Conservation (phyloP, 2,329 filamentous ascomycete species). For the Cercospora citrullina region DNA sequence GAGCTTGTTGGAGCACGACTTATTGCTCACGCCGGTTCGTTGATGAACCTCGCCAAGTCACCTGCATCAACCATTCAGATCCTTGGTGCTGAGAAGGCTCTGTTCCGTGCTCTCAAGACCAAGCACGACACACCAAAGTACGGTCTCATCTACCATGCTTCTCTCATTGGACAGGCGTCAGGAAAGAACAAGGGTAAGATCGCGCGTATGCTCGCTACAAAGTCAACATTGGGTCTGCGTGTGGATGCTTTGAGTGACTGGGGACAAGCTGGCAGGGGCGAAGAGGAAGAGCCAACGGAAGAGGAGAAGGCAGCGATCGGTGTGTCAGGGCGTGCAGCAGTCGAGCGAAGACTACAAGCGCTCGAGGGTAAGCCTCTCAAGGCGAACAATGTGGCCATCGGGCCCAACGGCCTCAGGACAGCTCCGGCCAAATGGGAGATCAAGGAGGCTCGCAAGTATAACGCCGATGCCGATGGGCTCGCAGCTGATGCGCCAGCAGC, state of each 20-base stretch:
- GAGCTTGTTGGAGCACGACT: conserved; percentile 92
- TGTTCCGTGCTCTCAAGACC: conserved; percentile 97
- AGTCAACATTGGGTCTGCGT: conserved; percentile 88
- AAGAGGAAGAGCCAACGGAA: conserved; percentile 65
- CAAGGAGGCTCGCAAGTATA: conserved; percentile 93
- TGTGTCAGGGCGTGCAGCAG: conserved; percentile 67
- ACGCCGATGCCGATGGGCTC: conserved; percentile 86
- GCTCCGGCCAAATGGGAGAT: conserved; percentile 79
- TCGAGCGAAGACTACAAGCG: conserved; percentile 72
- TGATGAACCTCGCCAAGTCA: conserved; percentile 92
- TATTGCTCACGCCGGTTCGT: conserved; percentile 90
- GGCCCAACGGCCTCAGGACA: conserved; percentile 65
- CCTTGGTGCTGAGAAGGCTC: conserved; percentile 95
- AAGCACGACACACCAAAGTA: conserved; percentile 99
- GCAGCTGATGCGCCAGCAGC: conserved; percentile 65
- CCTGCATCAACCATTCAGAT: conserved; percentile 97
- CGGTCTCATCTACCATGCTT: conserved; percentile 89
- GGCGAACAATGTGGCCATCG: conserved; percentile 72
- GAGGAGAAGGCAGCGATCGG: conserved; percentile 85
- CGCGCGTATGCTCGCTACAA: conserved; percentile 90
- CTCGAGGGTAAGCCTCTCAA: conserved; percentile 90
- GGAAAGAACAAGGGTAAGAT: conserved; percentile 99
- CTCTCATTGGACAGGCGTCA: conserved; percentile 91
- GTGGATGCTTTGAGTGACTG: conserved; percentile 85
- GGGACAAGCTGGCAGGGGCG: conserved; percentile 66